Evolutionary conservation across 352 stramenopile species (phyloP).

Genomic region (Pythium rhizo-oryzae): DNA sequence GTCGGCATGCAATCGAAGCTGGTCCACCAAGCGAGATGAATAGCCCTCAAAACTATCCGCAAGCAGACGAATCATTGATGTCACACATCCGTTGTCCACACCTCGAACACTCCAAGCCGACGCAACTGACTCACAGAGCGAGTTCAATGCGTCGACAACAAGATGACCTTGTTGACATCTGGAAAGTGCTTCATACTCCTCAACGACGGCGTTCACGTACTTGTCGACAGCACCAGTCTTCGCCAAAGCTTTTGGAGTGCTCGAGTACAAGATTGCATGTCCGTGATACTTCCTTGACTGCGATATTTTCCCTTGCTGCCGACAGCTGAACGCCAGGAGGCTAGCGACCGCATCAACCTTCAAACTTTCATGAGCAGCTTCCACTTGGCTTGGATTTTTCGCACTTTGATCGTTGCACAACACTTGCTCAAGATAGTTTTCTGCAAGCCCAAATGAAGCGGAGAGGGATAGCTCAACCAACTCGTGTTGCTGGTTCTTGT

Average conservation of each 20-base stretch:
- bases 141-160: conserved; percentile 30
- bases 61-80: background rate
- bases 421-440: conserved; percentile 67
- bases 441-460: conserved; percentile 47
- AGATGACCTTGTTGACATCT: background rate
- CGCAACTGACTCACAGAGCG: conserved; percentile 39
- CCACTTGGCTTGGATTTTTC: conserved; percentile 20
- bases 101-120: conserved; percentile 16
- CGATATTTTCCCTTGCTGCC: conserved; percentile 34
- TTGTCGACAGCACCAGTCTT: conserved; percentile 39
- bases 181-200: conserved; percentile 34
- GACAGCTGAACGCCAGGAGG: conserved; percentile 60
- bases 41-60: conserved; percentile 10
- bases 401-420: conserved; percentile 43
- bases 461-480: conserved; percentile 47
- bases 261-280: conserved; percentile 57
- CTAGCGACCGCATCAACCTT: conserved; percentile 62
- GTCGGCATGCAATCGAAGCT: conserved; percentile 10
- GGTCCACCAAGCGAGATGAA: conserved; percentile 16
- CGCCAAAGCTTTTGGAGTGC: background rate
- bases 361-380: conserved; percentile 46
- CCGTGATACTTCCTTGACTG: conserved; percentile 45
- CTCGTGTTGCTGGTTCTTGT: conserved; percentile 46
- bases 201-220: conserved; percentile 48
- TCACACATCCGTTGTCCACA: background rate